Conservation (phyloP, 1,139 yeast species). For the Scheffersomyces cryptocercus region DNA sequence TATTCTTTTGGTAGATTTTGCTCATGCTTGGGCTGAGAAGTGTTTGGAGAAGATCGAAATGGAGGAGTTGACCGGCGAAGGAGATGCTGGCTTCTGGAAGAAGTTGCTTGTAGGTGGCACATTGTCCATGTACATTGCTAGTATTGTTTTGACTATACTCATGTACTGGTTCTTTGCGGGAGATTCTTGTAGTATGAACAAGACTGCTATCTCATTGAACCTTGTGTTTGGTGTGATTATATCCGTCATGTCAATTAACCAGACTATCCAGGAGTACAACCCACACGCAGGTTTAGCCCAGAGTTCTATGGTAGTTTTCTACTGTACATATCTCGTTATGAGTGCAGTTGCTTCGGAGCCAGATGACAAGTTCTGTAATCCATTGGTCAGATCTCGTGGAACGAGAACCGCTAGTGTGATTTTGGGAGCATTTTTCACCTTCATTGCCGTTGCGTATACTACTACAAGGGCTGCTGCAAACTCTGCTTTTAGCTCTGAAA, state of each 20-base stretch:
- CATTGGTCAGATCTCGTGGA: constrained; percentile 83
- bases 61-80: constrained; percentile 68
- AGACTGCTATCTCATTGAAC: constrained; percentile 81
- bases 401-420: constrained; percentile 88
- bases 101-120: constrained; percentile 84
- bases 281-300: constrained; percentile 97
- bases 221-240: constrained; percentile 62
- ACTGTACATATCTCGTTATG: constrained; percentile 88
- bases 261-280: constrained; percentile 84
- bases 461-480: constrained; percentile 94
- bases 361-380: constrained; percentile 89
- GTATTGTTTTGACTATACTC: constrained; percentile 67
- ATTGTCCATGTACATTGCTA: constrained; percentile 73
- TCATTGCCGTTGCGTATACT: constrained; percentile 93
- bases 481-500: constrained; percentile 52
- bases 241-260: constrained; percentile 74
- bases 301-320: constrained; percentile 91
- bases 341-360: constrained; percentile 97
- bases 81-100: constrained; percentile 68
- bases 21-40: constrained; percentile 98
- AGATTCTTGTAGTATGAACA: constrained; percentile 87
- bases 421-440: constrained; percentile 90
- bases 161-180: constrained; percentile 87
- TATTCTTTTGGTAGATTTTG: constrained; percentile 89
- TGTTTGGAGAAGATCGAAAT: constrained; percentile 88